Percentiles rank a stretch among this genome's conserved stretches.
Evolutionary conservation across 495 filamentous ascomycete genomes (phyloP).

Genomic region (Glutinoglossum americanum): DNA sequence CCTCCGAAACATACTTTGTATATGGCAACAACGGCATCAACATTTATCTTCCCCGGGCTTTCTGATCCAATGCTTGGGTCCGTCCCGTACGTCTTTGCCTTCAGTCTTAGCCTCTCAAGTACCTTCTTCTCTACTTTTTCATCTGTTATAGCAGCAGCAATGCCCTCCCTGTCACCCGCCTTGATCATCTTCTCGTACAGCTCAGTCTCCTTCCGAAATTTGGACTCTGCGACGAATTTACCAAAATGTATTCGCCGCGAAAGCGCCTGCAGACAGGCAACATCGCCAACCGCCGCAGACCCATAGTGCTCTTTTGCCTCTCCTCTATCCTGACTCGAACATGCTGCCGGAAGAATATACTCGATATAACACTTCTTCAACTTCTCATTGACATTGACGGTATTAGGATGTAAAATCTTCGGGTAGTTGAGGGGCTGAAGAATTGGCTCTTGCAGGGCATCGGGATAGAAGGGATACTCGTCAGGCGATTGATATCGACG

Average conservation of each 20-base stretch:
- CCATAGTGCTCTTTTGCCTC: slow-evolving; percentile 91
- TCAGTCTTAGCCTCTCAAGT: slow-evolving; percentile 63
- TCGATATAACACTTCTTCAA: slow-evolving; percentile 73
- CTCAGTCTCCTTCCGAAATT: slow-evolving; percentile 72
- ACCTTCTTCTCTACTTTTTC: slow-evolving; percentile 78
- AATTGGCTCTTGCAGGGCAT: slow-evolving; percentile 56
- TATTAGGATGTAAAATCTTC: slow-evolving; percentile 71
- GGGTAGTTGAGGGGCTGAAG: slow-evolving; percentile 81
- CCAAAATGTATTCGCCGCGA: slow-evolving; percentile 91
- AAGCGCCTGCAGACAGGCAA: slow-evolving; percentile 73
- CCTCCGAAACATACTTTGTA: slow-evolving; percentile 39
- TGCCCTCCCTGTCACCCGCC: slow-evolving; percentile 51
- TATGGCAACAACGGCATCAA: slow-evolving; percentile 81
- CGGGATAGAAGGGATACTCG: slow-evolving; percentile 94
- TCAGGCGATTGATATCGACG: slow-evolving; percentile 91
- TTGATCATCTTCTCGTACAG: slow-evolving; percentile 61
- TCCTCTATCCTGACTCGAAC: slow-evolving; percentile 56
- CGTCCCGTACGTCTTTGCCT: slow-evolving; percentile 87
- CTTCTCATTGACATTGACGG: slow-evolving; percentile 74
- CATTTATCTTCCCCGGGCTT: slow-evolving; percentile 56
- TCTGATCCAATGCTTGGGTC: slow-evolving; percentile 52
- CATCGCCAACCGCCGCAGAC: slow-evolving; percentile 76
- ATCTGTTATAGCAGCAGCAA: slow-evolving; percentile 82
- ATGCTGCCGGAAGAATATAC: slow-evolving; percentile 61
- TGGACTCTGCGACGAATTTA: slow-evolving; percentile 97